Conservation (phyloP, 345 rosid species). For the Sapria himalayana region DNA sequence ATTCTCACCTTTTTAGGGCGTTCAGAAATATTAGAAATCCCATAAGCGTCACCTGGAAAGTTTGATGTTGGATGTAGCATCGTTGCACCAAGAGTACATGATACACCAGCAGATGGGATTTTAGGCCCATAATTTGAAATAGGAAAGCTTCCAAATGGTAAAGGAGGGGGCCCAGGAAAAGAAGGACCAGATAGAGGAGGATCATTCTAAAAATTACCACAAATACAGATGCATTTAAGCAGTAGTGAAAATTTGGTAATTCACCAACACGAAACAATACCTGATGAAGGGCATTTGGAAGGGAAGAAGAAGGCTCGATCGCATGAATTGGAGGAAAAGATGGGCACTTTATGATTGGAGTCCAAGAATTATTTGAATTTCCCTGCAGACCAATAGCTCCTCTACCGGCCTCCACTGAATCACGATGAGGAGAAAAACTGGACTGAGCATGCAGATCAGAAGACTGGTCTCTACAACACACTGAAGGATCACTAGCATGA, state of each 20-base stretch:
- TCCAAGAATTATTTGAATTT: slow-evolving; percentile 40
- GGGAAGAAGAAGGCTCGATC: no score
- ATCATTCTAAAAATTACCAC: slow-evolving; percentile 36
- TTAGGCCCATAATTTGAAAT: slow-evolving; percentile 41
- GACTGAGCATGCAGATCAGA: slow-evolving; percentile 25
- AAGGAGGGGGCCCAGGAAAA: slow-evolving; percentile 34
- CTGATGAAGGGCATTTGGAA: no score
- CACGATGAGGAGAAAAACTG: slow-evolving; percentile 27
- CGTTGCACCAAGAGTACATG: slow-evolving; percentile 27
- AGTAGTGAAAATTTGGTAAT: no score
- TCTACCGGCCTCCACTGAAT: slow-evolving; percentile 17
- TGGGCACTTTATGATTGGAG: no score
- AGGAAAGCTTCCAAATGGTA: slow-evolving; percentile 52
- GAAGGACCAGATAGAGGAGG: slow-evolving; percentile 28
- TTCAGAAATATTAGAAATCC: slow-evolving; percentile 35
- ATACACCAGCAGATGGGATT: slow-evolving; percentile 25
- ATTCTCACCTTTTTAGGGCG: slow-evolving; percentile 65
- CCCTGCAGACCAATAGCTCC: no score
- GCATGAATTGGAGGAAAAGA: slow-evolving; percentile 43
- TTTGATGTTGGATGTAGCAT: slow-evolving; percentile 37
- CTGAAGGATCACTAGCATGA: slow-evolving; percentile 27
- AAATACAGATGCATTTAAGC: slow-evolving; percentile 10
- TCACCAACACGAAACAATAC: slow-evolving; percentile 27
- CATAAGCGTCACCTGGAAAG: slow-evolving; percentile 57
- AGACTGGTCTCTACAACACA: slow-evolving; percentile 43